phyloP scores from a whole-genome alignment of 257 asterid species.

The Solanum megistacrolobum region DNA sequence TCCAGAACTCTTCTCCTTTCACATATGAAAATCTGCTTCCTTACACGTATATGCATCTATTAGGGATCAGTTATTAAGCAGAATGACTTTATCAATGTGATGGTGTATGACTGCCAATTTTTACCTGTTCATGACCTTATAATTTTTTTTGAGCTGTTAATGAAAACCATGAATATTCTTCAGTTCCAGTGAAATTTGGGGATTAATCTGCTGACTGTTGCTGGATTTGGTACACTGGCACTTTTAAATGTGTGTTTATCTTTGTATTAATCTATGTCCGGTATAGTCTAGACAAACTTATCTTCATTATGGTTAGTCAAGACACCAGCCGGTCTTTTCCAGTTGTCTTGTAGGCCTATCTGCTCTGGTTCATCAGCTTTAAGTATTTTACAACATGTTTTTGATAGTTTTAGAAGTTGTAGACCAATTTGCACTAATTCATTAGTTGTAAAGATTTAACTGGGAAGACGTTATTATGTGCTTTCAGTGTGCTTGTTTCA shows the following conservation, averaged over 20 bases:
- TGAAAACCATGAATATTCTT: neutral
- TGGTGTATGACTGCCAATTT: neutral
- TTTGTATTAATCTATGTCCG: neutral
- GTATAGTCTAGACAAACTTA: neutral
- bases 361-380: neutral
- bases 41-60: neutral
- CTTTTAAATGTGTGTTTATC: neutral
- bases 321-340: neutral
- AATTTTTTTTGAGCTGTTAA: neutral
- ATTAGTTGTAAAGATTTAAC: neutral
- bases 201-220: neutral
- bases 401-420: neutral
- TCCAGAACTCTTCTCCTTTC: neutral
- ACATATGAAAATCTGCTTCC: neutral
- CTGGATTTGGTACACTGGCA: neutral
- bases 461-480: neutral
- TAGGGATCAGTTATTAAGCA: neutral
- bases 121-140: neutral
- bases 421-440: neutral
- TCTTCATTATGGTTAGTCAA: neutral
- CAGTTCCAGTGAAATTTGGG: neutral
- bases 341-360: neutral
- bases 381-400: neutral
- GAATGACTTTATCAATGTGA: neutral
- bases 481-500: neutral